Conservation (phyloP, 495 filamentous ascomycete genomes). For the Penicillium samsonianum region DNA sequence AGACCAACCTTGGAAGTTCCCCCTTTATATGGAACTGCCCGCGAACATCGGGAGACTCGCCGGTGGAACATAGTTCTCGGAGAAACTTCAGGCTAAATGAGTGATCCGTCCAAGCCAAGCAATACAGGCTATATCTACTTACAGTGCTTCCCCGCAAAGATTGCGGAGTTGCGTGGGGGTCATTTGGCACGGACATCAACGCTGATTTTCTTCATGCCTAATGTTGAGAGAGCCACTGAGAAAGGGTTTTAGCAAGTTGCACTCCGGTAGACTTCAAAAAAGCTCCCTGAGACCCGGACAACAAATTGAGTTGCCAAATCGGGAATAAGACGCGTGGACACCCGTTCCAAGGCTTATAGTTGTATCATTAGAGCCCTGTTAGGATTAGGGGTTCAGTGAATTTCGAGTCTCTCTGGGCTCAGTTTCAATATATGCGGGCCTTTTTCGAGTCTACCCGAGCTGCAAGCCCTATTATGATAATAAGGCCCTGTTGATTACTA, state of each 20-base stretch:
- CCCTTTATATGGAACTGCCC: constrained; percentile 13
- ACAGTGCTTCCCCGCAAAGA: constrained; percentile 19
- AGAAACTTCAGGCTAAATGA: constrained; percentile 22
- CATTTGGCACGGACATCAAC: neutral
- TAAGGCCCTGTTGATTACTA: neutral
- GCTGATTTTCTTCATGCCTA: neutral
- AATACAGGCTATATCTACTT: constrained; percentile 20
- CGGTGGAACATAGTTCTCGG: constrained; percentile 11
- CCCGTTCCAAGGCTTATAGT: no score
- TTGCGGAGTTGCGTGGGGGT: constrained; percentile 22
- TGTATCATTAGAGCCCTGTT: no score
- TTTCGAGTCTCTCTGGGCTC: no score
- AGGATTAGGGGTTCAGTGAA: no score
- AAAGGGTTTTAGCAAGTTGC: neutral
- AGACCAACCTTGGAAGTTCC: neutral
- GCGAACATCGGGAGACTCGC: constrained; percentile 4
- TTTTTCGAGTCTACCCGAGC: no score
- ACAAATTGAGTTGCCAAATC: no score
- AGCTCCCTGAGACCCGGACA: no score
- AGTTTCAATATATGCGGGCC: no score
- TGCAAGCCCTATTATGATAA: no score
- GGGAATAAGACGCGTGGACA: no score
- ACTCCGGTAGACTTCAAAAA: no score
- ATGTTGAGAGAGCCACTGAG: neutral
- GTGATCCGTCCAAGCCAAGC: neutral